phyloP scores from a whole-genome alignment of 2,329 filamentous ascomycete species.

The Cladosporium phlei region DNA sequence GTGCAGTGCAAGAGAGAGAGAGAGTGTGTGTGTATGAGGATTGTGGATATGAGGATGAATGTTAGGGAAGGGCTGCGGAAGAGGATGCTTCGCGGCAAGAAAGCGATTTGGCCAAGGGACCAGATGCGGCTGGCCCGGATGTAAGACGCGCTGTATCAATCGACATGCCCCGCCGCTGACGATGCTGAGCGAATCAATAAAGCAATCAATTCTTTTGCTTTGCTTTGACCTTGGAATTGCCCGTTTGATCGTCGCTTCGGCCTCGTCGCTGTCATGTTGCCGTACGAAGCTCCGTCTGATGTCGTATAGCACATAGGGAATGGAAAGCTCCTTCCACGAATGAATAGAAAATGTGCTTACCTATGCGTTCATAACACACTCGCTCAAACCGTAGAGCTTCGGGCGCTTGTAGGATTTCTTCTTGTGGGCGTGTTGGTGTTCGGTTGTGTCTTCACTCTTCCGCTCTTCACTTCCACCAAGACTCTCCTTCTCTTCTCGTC shows the following conservation, averaged over 20 bases:
- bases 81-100: background rate
- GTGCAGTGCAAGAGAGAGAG: no score
- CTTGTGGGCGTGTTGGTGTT: no score
- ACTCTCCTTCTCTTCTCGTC: constrained; percentile 5
- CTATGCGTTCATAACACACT: constrained; percentile 12
- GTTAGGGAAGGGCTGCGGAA: background rate
- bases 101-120: no score
- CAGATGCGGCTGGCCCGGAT: no score
- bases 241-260: background rate
- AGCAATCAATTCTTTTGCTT: no score
- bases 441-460: background rate
- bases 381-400: constrained; percentile 1
- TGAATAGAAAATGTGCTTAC: constrained; percentile 1
- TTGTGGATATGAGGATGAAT: background rate
- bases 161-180: no score
- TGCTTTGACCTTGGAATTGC: background rate
- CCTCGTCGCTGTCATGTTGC: background rate
- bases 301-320: background rate
- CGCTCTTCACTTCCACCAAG: background rate
- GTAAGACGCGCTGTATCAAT: background rate
- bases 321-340: background rate
- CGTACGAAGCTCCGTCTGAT: constrained; percentile 7
- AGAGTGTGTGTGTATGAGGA: background rate
- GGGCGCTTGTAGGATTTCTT: no score
- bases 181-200: no score